Percentiles rank a stretch among this genome's conserved stretches.
Conservation (phyloP, 106 monocot genomes). For the Dendrobium nobile region DNA sequence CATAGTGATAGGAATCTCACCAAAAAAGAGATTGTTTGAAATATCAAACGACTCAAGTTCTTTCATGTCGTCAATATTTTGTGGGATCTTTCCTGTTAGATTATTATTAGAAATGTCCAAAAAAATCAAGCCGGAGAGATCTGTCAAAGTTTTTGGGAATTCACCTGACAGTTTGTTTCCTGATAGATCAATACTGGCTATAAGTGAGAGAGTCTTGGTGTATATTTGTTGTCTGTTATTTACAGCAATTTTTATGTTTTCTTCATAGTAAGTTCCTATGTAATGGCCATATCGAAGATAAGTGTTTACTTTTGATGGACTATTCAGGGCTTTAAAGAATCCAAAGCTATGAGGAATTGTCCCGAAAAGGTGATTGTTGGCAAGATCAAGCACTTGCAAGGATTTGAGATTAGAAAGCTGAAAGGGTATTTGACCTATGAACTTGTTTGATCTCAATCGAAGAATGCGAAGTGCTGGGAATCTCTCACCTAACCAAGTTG, state of each 20-base stretch:
- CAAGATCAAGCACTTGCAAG: slow-evolving; percentile 7
- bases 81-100: slow-evolving; percentile 8
- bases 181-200: slow-evolving; percentile 4
- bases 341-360: neutral
- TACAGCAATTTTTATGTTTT: neutral
- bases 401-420: slow-evolving; percentile 2
- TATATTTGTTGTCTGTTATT: neutral
- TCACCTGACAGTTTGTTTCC: neutral
- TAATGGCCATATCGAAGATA: neutral
- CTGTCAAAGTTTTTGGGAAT: neutral
- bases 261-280: neutral
- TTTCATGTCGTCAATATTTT: neutral
- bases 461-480: neutral
- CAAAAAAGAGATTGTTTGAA: too few relatives aligned
- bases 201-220: neutral
- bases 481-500: too few relatives aligned
- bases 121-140: neutral
- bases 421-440: neutral
- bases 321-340: slow-evolving; percentile 1
- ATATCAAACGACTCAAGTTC: neutral
- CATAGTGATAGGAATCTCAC: too few relatives aligned
- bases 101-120: slow-evolving; percentile 1
- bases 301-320: neutral
- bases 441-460: slow-evolving; percentile 1
- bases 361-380: neutral